A percentile compares a stretch with the other conserved stretches of the same genome.
Conservation (phyloP, 169 alveolate genomes). For the Eimeria acervulina region DNA sequence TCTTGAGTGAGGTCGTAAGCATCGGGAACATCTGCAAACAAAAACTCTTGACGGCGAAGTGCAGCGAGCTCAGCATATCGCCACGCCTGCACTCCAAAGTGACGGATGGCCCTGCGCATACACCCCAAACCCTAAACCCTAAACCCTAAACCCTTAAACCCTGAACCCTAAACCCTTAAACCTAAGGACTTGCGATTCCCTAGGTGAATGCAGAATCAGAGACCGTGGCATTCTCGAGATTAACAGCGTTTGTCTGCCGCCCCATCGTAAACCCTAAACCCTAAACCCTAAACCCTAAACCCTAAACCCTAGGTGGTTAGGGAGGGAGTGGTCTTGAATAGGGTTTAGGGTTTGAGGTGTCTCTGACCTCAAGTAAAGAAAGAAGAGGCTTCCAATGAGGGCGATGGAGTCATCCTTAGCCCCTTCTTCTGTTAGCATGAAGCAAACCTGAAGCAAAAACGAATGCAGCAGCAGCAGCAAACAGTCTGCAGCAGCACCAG, state of each 20-base stretch:
- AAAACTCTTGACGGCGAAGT: not conserved
- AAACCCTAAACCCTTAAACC: slow-evolving; percentile 46
- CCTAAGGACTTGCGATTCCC: too few species aligned
- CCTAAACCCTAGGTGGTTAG: not conserved
- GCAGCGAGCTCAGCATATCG: slow-evolving; percentile 45
- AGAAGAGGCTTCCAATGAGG: slow-evolving; percentile 22
- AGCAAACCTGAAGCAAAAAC: slow-evolving; percentile 9
- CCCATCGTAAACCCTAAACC: too few species aligned
- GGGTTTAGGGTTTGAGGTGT: not conserved
- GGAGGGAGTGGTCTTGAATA: not conserved
- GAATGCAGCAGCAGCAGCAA: slow-evolving; percentile 18
- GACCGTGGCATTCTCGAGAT: too few species aligned
- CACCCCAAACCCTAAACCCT: slow-evolving; percentile 37
- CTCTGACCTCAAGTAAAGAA: slow-evolving; percentile 35
- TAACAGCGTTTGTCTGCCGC: too few species aligned
- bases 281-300: not conserved
- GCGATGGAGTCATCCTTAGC: not conserved
- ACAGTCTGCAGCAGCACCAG: not conserved
- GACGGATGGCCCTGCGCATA: slow-evolving; percentile 47
- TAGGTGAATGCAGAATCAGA: too few species aligned
- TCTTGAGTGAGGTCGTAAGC: slow-evolving; percentile 38
- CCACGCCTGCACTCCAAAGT: slow-evolving; percentile 43
- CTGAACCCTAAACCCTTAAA: slow-evolving; percentile 28
- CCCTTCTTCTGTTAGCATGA: slow-evolving; percentile 51
- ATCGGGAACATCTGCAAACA: slow-evolving; percentile 18